Conservation (phyloP, 495 filamentous ascomycete genomes). For the Achaetomiella virescens region DNA sequence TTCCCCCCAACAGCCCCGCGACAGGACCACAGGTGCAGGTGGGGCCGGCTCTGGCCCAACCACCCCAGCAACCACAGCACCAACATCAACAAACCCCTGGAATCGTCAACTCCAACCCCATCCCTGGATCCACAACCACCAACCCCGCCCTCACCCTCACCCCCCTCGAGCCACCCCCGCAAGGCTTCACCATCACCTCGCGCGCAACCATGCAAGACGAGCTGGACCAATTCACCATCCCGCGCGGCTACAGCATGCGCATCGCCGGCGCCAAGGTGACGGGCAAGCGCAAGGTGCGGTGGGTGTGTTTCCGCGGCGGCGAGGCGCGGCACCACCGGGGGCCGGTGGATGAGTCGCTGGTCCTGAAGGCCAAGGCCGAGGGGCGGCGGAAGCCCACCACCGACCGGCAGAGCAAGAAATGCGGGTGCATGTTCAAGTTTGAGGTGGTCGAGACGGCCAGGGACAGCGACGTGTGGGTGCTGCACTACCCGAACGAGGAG, state of each 20-base stretch:
- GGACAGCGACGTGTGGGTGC: constrained; percentile 29
- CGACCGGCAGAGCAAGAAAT: constrained; percentile 32
- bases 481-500: constrained; percentile 34
- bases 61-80: neutral
- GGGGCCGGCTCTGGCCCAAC: neutral
- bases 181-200: constrained; percentile 29
- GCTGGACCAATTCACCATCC: constrained; percentile 32
- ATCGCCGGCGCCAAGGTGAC: constrained; percentile 34
- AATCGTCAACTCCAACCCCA: too few relatives aligned
- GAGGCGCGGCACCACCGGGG: constrained; percentile 31
- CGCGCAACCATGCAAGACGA: constrained; percentile 32
- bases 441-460: constrained; percentile 31
- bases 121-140: constrained; percentile 2
- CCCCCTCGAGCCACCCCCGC: constrained; percentile 30
- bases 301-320: constrained; percentile 35
- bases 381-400: constrained; percentile 33
- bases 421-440: constrained; percentile 34
- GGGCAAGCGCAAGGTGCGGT: constrained; percentile 33
- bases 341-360: constrained; percentile 24
- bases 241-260: constrained; percentile 37
- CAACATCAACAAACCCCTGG: constrained; percentile 1
- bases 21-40: neutral
- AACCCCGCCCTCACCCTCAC: constrained; percentile 8
- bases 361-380: constrained; percentile 25
- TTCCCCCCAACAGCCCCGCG: constrained; percentile 1